Percentiles rank a stretch among this genome's conserved stretches.
Evolutionary conservation across 768 basidiomycete genomes (phyloP).

Genomic region (Podaxis mareebaensis): DNA sequence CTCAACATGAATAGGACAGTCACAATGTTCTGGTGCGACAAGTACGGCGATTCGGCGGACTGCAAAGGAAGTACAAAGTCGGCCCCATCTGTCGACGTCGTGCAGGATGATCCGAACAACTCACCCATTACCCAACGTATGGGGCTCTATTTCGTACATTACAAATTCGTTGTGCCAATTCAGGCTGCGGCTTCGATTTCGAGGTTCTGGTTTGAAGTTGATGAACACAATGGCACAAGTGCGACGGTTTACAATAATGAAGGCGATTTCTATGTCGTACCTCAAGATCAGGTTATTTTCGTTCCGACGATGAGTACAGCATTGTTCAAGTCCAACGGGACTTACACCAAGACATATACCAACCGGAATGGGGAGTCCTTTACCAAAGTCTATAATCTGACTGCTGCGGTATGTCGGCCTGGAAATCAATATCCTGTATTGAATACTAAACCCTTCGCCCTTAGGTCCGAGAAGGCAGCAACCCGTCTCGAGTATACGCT

Average conservation of each 20-base stretch:
- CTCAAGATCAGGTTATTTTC: constrained; percentile 45
- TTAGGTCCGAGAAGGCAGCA: constrained; percentile 27
- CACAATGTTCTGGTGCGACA: constrained; percentile 44
- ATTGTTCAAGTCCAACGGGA: constrained; percentile 25
- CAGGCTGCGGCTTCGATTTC: constrained; percentile 40
- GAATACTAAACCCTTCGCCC: background rate
- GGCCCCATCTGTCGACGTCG: constrained; percentile 29
- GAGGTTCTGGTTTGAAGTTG: constrained; percentile 50
- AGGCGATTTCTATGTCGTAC: constrained; percentile 40
- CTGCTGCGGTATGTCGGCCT: constrained; percentile 23
- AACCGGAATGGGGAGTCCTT: constrained; percentile 25
- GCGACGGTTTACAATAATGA: constrained; percentile 39
- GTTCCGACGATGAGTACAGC: constrained; percentile 39
- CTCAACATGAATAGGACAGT: constrained; percentile 40
- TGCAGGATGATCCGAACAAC: constrained; percentile 33
- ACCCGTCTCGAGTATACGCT: constrained; percentile 36
- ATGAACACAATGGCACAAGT: constrained; percentile 43
- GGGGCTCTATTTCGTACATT: constrained; percentile 39
- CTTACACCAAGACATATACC: constrained; percentile 25
- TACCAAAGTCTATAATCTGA: constrained; percentile 24
- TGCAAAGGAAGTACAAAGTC: constrained; percentile 35
- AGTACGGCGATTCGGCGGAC: constrained; percentile 33
- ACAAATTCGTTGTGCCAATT: constrained; percentile 45
- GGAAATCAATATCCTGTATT: background rate
- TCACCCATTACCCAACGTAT: constrained; percentile 37